Conservation (phyloP, 306 rosid species). For the Betula pendula region DNA sequence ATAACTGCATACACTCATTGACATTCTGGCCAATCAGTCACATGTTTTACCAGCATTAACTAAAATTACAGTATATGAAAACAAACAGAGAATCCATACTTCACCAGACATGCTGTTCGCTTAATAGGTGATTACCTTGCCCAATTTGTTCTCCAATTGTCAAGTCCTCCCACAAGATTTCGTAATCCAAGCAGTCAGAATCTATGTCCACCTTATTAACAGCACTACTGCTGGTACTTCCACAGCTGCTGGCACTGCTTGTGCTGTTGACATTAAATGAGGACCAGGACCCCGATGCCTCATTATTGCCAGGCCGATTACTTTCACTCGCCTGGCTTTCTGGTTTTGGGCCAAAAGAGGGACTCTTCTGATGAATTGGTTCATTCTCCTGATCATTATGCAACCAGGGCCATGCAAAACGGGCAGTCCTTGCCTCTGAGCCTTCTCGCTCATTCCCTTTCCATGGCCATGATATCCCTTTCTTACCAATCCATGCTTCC, state of each 20-base stretch:
- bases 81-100: constrained; percentile 16
- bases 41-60: constrained; percentile 1
- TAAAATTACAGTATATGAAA: background rate
- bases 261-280: constrained; percentile 85
- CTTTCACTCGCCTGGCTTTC: constrained; percentile 60
- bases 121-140: constrained; percentile 62
- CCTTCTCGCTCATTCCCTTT: constrained; percentile 70
- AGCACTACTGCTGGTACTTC: constrained; percentile 80
- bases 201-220: constrained; percentile 77
- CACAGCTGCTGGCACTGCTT: constrained; percentile 96
- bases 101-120: constrained; percentile 17
- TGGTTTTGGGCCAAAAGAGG: constrained; percentile 41
- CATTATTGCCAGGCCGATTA: constrained; percentile 55
- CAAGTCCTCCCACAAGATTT: constrained; percentile 97
- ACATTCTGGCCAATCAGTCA: background rate
- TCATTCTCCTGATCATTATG: constrained; percentile 73
- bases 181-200: constrained; percentile 86
- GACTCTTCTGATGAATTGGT: constrained; percentile 40
- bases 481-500: constrained; percentile 89
- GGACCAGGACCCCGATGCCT: constrained; percentile 79
- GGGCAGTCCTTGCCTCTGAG: constrained; percentile 49
- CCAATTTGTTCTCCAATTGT: constrained; percentile 93
- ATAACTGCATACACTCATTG: background rate
- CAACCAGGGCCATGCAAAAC: constrained; percentile 57
- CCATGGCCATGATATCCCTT: constrained; percentile 90